These are phyloP conservation scores for Boletus tylopilopsis DNA, from an alignment of 768 basidiomycete genomes.

Conservation along the genomic window DNA sequence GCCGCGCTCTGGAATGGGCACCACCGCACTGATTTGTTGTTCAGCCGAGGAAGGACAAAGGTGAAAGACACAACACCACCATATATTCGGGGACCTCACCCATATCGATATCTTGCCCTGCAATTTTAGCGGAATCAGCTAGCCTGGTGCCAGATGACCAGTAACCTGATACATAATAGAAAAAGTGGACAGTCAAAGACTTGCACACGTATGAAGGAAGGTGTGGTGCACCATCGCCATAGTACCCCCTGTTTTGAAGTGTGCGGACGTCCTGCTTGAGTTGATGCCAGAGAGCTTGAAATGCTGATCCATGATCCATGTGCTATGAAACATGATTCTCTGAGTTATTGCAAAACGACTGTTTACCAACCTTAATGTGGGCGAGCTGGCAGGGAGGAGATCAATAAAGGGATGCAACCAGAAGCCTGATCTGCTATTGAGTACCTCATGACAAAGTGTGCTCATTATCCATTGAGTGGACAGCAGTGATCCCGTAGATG, in stretches of 20 bases:
- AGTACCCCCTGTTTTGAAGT: slow-evolving; percentile 74
- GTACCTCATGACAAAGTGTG: slow-evolving; percentile 80
- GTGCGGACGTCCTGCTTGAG: slow-evolving; percentile 62
- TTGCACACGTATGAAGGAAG: neutral
- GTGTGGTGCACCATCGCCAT: slow-evolving; percentile 62
- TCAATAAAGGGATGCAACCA: slow-evolving; percentile 6
- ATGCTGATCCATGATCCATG: slow-evolving; percentile 75
- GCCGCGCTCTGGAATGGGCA: slow-evolving; percentile 61
- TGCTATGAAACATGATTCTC: slow-evolving; percentile 42
- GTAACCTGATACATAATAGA: slow-evolving; percentile 47
- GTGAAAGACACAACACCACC: slow-evolving; percentile 34
- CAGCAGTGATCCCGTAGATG: slow-evolving; percentile 55
- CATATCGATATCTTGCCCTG: slow-evolving; percentile 46
- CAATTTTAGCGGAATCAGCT: slow-evolving; percentile 55
- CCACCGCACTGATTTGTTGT: slow-evolving; percentile 62
- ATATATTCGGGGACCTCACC: slow-evolving; percentile 76
- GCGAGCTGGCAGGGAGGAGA: slow-evolving; percentile 52
- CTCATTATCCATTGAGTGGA: slow-evolving; percentile 69
- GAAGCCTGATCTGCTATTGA: slow-evolving; percentile 9
- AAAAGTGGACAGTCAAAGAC: slow-evolving; percentile 4
- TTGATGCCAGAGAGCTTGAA: slow-evolving; percentile 71
- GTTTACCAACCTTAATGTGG: slow-evolving; percentile 63
- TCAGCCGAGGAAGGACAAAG: neutral
- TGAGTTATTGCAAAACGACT: neutral
- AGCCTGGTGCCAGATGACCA: slow-evolving; percentile 79